Conservation (phyloP, 2,329 filamentous ascomycete species). For the Xylariaceae sp. region DNA sequence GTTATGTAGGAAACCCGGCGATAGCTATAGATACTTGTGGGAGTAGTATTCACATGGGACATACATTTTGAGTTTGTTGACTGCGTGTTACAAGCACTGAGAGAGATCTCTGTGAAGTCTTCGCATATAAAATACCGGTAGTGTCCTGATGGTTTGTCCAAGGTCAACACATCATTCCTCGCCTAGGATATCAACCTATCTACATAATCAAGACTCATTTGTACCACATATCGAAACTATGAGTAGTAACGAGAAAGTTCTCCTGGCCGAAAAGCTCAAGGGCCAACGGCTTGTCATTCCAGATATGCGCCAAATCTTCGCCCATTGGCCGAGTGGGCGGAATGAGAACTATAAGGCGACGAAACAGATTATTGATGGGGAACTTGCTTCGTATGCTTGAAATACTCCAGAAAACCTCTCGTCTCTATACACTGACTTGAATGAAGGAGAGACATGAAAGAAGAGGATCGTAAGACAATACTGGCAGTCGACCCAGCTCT, state of each 20-base stretch:
- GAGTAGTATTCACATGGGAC: no score
- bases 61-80: no score
- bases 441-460: slow-evolving; percentile 13
- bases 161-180: neutral
- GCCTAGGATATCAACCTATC: neutral
- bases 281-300: slow-evolving; percentile 33
- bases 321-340: slow-evolving; percentile 28
- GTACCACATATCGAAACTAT: slow-evolving; percentile 7
- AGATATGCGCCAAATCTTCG: slow-evolving; percentile 30
- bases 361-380: slow-evolving; percentile 23
- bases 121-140: no score
- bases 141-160: no score
- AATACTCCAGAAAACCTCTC: neutral
- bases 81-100: no score
- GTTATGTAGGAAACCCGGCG: no score
- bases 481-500: slow-evolving; percentile 27
- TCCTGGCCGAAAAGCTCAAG: slow-evolving; percentile 27
- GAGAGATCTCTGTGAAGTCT: no score
- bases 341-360: slow-evolving; percentile 26
- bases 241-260: slow-evolving; percentile 23
- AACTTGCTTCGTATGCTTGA: slow-evolving; percentile 23
- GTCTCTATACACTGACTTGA: slow-evolving; percentile 1
- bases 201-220: neutral
- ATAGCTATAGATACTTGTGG: no score
- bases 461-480: slow-evolving; percentile 22